Conservation (phyloP, 139 green algal genomes). For the Coelastrella sp. region DNA sequence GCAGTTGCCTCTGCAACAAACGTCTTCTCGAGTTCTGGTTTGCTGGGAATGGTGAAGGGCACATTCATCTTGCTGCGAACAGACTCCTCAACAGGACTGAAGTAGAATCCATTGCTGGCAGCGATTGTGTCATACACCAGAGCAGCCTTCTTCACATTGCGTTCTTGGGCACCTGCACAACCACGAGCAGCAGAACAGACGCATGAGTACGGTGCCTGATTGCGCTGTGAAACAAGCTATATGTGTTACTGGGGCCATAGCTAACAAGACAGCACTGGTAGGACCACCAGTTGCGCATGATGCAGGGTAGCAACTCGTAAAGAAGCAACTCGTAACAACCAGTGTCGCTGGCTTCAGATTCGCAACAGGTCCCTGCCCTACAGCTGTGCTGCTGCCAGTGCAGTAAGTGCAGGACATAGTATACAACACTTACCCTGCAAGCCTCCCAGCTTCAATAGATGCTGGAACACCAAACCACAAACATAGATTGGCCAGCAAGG, state of each 20-base stretch:
- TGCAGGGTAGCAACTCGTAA: no score
- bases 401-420: not conserved
- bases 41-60: slow-evolving; percentile 95
- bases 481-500: slow-evolving; percentile 99
- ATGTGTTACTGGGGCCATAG: no score
- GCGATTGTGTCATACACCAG: slow-evolving; percentile 95
- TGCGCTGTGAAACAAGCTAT: no score
- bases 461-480: slow-evolving; percentile 96
- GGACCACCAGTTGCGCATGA: no score
- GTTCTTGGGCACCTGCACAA: slow-evolving; percentile 11
- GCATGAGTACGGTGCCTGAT: no score
- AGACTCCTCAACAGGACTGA: slow-evolving; percentile 85
- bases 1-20: slow-evolving; percentile 48
- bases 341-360: no score
- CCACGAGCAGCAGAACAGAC: not conserved
- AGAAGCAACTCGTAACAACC: no score
- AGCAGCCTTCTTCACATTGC: slow-evolving; percentile 74
- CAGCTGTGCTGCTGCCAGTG: not conserved
- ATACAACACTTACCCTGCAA: not conserved
- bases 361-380: no score
- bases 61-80: slow-evolving; percentile 97
- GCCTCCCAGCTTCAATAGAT: slow-evolving; percentile 80
- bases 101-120: slow-evolving; percentile 90
- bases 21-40: slow-evolving; percentile 39
- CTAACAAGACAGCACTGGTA: no score